These are phyloP conservation scores for Salvia hispanica DNA, from an alignment of 257 asterid species.

Conservation along the genomic window DNA sequence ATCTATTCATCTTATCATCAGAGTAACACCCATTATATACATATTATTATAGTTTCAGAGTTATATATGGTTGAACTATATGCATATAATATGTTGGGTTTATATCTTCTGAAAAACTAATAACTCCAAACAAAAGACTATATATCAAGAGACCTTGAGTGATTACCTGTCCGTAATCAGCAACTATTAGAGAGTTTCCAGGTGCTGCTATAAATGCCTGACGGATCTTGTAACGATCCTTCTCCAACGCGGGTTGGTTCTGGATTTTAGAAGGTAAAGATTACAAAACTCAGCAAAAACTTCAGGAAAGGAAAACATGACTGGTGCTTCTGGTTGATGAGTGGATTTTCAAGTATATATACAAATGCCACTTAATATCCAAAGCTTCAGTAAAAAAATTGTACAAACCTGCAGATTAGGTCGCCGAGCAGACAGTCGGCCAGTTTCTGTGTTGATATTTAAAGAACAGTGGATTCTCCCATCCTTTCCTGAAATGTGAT, in stretches of 20 bases:
- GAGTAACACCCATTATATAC: no score
- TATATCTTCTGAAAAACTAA: background rate
- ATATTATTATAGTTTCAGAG: background rate
- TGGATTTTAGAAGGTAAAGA: constrained; percentile 36
- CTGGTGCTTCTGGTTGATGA: background rate
- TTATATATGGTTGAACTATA: background rate
- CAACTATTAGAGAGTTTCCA: constrained; percentile 88
- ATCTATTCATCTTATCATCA: no score
- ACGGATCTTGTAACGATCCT: constrained; percentile 96
- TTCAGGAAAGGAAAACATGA: background rate
- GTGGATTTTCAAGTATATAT: constrained; percentile 6
- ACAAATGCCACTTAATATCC: background rate
- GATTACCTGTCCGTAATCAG: constrained; percentile 94
- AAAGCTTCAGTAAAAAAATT: background rate
- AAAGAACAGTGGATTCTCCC: constrained; percentile 95
- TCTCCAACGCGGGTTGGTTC: constrained; percentile 99
- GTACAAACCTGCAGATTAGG: constrained; percentile 93
- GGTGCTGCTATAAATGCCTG: constrained; percentile 91
- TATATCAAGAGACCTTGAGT: constrained; percentile 10
- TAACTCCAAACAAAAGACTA: background rate
- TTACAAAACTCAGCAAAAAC: constrained; percentile 16
- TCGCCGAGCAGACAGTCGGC: constrained; percentile 95
- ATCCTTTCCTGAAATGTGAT: constrained; percentile 72
- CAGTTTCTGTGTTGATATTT: constrained; percentile 97
- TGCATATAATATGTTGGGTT: background rate